Evolutionary conservation across 2,329 filamentous ascomycete genomes (phyloP), one percentile per base, ranked within the genome.

Genomic region (Clarireedia paspali): DNA sequence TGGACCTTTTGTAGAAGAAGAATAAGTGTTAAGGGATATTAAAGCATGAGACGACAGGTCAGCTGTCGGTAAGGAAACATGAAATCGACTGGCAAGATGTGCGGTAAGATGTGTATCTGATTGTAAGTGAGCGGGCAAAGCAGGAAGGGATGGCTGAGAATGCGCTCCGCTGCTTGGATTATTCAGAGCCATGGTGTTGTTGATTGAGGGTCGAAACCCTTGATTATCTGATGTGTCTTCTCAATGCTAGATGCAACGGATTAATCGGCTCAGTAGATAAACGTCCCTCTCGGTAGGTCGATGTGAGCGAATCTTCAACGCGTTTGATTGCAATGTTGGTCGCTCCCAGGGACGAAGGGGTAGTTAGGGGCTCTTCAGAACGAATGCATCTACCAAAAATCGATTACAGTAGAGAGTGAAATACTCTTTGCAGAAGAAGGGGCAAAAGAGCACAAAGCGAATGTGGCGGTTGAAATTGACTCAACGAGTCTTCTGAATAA

Each of bases 21-120:
- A 92, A 71, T 95, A 97, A 20, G 91, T 99, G 75, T 99, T 99
- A 62, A 99, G 77, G 52, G 89, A 88, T 68, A 99, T 87, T 64
- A 97, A 80, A 49, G 87, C 94, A 70, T 97, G 91, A 0, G 91
- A 95, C 0, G 91, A 96, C 17, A 99, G 82, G 49, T 84, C 83
- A 53, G 94, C 90, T 0, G 91, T 95, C 9, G 94, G 91, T 57
- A 94, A 76, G 53, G 89, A 88, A 53, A 95, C 88, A 74, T 99
- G 94, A 72, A 96, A 99, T 53, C 92, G 90, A 71, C 82, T 90
- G 64, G 88, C 89, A 60, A 94, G 81, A 71, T 92, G 89, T 52
- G 87, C 87, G 3, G 88, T 94, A 63, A 92, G 76, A 67, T 90
- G 85, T 47, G 86, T 88, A 67, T 89, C 87, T 64, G 84, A 85